Evolutionary conservation across 2,329 filamentous ascomycete genomes (phyloP).

Genomic region (Aspergillus eucalypticola): DNA sequence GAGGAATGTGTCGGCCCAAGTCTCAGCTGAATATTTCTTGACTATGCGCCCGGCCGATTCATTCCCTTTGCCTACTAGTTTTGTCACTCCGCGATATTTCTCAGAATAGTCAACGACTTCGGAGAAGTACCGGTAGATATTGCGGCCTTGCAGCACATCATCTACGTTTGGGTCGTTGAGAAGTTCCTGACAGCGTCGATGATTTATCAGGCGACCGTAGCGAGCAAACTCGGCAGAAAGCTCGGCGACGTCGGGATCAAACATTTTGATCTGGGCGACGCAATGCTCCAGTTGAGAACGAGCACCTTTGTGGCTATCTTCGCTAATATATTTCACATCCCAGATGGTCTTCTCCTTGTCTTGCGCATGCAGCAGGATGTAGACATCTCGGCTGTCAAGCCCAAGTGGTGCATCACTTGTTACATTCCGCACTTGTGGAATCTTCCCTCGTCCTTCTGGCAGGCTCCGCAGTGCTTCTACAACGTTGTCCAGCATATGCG

Average conservation of each 20-base stretch:
- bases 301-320: neutral
- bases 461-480: slow-evolving; percentile 19
- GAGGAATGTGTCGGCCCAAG: slow-evolving; percentile 30
- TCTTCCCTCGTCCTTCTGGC: slow-evolving; percentile 11
- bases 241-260: neutral
- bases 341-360: slow-evolving; percentile 10
- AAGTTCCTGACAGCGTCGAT: slow-evolving; percentile 18
- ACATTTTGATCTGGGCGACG: slow-evolving; percentile 12
- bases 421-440: slow-evolving; percentile 17
- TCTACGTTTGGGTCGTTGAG: slow-evolving; percentile 22
- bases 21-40: slow-evolving; percentile 17
- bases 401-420: slow-evolving; percentile 21
- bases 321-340: slow-evolving; percentile 14
- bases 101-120: slow-evolving; percentile 23
- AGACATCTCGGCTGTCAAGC: slow-evolving; percentile 12
- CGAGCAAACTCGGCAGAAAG: slow-evolving; percentile 17
- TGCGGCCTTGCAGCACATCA: slow-evolving; percentile 25
- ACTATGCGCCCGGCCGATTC: slow-evolving; percentile 28
- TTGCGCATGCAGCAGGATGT: slow-evolving; percentile 11
- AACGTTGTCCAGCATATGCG: slow-evolving; percentile 17
- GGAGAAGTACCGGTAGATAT: slow-evolving; percentile 21
- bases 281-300: slow-evolving; percentile 17
- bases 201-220: slow-evolving; percentile 17
- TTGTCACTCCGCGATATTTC: slow-evolving; percentile 18
- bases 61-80: slow-evolving; percentile 22